These are phyloP conservation scores for Eucommia ulmoides DNA, from an alignment of 257 asterid genomes.

Conservation along the genomic window DNA sequence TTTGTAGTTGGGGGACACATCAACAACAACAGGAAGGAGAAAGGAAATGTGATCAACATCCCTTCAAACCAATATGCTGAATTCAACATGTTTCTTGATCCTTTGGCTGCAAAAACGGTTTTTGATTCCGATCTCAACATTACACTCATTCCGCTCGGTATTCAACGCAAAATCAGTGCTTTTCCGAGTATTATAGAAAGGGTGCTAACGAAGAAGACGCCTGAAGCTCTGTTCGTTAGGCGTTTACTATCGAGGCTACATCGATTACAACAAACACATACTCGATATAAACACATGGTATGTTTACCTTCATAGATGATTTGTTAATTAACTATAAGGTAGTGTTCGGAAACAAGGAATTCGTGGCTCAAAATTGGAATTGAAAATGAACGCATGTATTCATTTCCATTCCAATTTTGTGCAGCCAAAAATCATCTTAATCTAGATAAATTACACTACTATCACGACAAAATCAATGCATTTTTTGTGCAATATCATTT, in stretches of 20 bases:
- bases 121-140: not conserved
- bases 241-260: constrained; percentile 45
- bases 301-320: too few relatives aligned
- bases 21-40: not conserved
- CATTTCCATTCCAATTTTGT: too few relatives aligned
- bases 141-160: not conserved
- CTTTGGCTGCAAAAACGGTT: not conserved
- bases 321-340: too few relatives aligned
- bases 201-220: constrained; percentile 32
- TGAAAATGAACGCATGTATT: too few relatives aligned
- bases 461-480: too few relatives aligned
- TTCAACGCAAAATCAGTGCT: not conserved
- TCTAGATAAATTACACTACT: too few relatives aligned
- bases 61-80: not conserved
- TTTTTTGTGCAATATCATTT: too few relatives aligned
- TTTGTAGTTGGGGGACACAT: not conserved
- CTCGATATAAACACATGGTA: constrained; percentile 64
- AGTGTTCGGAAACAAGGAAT: too few relatives aligned
- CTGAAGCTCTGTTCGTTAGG: constrained; percentile 39
- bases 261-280: constrained; percentile 25
- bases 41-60: not conserved
- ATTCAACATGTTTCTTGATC: not conserved
- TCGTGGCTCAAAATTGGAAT: too few relatives aligned
- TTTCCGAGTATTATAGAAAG: not conserved
- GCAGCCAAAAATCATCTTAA: too few relatives aligned